Conservation (phyloP, 257 asterid species). For the Nyctanthes arbortristis region DNA sequence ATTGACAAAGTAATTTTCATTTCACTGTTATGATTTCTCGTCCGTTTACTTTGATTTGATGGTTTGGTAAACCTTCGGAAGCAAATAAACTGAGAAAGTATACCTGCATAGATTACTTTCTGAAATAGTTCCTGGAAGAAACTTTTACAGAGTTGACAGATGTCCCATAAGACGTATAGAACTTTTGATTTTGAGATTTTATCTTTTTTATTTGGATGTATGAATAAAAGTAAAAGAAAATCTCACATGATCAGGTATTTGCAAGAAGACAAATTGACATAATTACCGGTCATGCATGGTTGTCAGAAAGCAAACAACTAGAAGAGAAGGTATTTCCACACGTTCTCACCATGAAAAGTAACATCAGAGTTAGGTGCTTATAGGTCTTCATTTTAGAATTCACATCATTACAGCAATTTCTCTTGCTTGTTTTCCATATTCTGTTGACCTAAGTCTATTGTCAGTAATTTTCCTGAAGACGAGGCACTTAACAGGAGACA, state of each 20-base stretch:
- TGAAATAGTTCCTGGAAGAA: neutral
- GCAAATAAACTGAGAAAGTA: too few relatives aligned
- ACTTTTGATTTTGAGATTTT: neutral
- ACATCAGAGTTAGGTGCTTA: too few relatives aligned
- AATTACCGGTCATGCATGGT: conserved; percentile 77
- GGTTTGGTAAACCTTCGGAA: neutral
- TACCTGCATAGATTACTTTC: too few relatives aligned
- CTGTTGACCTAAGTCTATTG: neutral
- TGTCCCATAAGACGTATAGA: neutral
- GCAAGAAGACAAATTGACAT: conserved; percentile 61
- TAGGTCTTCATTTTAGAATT: too few relatives aligned
- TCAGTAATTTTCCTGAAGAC: neutral
- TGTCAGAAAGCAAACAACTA: conserved; percentile 57
- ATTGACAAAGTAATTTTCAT: conserved; percentile 60
- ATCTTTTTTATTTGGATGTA: neutral
- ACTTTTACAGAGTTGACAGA: neutral
- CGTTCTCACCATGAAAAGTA: conserved; percentile 11
- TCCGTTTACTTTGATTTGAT: neutral
- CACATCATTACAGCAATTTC: neutral
- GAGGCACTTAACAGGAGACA: neutral
- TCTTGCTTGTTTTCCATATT: neutral
- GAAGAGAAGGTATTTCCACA: conserved; percentile 62
- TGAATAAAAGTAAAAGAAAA: neutral
- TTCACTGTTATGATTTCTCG: neutral
- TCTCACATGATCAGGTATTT: conserved; percentile 46